These are phyloP conservation scores for Sarocladium strictum DNA, from an alignment of 2,329 filamentous ascomycete genomes.

Conservation along the genomic window DNA sequence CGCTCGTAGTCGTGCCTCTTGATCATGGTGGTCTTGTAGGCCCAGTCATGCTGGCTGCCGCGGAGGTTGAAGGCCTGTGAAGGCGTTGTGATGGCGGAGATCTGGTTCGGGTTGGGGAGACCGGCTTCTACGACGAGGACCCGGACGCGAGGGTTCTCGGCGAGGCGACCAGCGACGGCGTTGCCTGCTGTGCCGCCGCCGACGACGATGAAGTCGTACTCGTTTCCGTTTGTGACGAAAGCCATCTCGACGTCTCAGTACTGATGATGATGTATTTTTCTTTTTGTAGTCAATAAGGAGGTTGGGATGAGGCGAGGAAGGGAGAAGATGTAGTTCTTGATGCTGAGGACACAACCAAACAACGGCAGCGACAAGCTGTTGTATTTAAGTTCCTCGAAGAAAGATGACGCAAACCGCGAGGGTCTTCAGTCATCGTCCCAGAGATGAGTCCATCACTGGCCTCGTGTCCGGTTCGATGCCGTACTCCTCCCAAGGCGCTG, in stretches of 20 bases:
- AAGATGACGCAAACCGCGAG: no score
- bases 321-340: not conserved
- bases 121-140: constrained; percentile 44
- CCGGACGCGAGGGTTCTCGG: constrained; percentile 29
- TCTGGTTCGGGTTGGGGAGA: constrained; percentile 38
- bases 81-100: constrained; percentile 48
- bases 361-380: no score
- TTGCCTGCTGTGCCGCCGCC: constrained; percentile 31
- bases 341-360: no score
- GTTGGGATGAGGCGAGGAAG: not conserved
- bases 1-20: constrained; percentile 53
- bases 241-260: not conserved
- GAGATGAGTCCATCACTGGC: no score
- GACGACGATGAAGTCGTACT: constrained; percentile 26
- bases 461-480: no score
- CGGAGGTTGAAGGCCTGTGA: constrained; percentile 47
- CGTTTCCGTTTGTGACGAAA: not conserved
- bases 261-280: no score
- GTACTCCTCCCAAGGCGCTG: no score
- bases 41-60: constrained; percentile 51
- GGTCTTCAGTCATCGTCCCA: no score
- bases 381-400: no score
- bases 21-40: constrained; percentile 56
- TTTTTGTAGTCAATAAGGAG: not conserved
- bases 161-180: constrained; percentile 29